A percentile compares a stretch with the other conserved stretches of the same genome.
phyloP scores from a whole-genome alignment of 805 yeast genomes.

The Yarrowia sp. region DNA sequence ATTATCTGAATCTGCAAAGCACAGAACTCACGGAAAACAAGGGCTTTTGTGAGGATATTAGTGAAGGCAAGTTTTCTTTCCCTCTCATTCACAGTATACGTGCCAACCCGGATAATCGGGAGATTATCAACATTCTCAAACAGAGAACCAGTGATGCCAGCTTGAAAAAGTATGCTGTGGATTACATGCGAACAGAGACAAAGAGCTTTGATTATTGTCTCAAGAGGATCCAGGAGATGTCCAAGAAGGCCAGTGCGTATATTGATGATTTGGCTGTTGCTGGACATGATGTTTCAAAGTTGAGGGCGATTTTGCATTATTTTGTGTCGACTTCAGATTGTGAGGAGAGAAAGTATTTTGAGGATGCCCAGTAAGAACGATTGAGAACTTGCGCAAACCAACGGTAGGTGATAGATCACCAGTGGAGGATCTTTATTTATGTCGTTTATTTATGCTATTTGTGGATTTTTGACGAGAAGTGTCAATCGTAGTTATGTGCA shows the following conservation, averaged over 20 bases:
- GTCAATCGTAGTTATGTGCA: no score
- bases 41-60: conserved; percentile 81
- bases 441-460: no score
- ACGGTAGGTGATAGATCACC: no score
- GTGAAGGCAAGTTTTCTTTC: conserved; percentile 86
- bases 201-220: conserved; percentile 45
- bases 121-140: conserved; percentile 50
- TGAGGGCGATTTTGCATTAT: conserved; percentile 29
- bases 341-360: conserved; percentile 5
- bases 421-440: no score
- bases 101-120: conserved; percentile 41
- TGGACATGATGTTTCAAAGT: conserved; percentile 26
- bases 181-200: conserved; percentile 44
- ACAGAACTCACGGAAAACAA: conserved; percentile 54
- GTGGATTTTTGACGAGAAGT: no score
- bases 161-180: conserved; percentile 52
- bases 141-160: conserved; percentile 51
- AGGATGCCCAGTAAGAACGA: neutral
- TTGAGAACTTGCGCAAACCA: no score
- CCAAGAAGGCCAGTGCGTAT: conserved; percentile 33
- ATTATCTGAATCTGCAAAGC: conserved; percentile 65
- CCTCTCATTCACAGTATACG: conserved; percentile 72
- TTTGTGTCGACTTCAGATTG: conserved; percentile 27
- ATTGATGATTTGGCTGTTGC: conserved; percentile 28
- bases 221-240: conserved; percentile 37